Conservation (phyloP, 257 asterid species). For the Handroanthus guayacan region DNA sequence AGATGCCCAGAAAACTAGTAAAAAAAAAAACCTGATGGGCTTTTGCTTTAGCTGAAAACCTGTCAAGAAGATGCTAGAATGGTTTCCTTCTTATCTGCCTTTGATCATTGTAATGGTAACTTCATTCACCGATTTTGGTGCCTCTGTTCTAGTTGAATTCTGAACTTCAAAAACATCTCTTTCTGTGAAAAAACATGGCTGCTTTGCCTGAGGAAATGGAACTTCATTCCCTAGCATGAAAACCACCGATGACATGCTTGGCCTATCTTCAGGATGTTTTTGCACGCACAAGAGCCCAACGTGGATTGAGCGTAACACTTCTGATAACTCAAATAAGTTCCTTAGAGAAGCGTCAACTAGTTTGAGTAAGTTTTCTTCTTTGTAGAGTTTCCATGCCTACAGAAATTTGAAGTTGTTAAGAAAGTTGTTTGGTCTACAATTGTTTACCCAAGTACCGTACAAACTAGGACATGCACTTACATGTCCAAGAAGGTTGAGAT, state of each 20-base stretch:
- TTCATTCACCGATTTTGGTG: constrained; percentile 8
- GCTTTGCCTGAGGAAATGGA: constrained; percentile 37
- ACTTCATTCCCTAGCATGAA: constrained; percentile 41
- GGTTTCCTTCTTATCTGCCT: not conserved
- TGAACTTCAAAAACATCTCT: constrained; percentile 13
- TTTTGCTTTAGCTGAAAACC: too few relatives aligned
- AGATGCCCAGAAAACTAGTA: too few relatives aligned
- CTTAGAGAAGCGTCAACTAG: not conserved
- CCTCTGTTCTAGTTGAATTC: not conserved
- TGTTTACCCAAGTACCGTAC: not conserved
- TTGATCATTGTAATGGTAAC: not conserved
- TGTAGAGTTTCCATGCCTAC: constrained; percentile 45
- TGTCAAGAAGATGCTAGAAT: not conserved
- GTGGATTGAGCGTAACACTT: constrained; percentile 35
- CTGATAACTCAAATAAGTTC: not conserved
- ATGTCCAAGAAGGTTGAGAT: too few relatives aligned
- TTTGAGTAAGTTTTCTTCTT: constrained; percentile 37
- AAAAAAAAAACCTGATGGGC: too few relatives aligned
- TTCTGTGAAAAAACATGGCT: constrained; percentile 44
- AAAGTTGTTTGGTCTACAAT: not conserved
- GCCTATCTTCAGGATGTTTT: constrained; percentile 38
- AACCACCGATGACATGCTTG: constrained; percentile 38
- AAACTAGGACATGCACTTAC: constrained; percentile 9
- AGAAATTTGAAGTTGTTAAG: not conserved
- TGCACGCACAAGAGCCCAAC: constrained; percentile 41